phyloP scores from a whole-genome alignment of 2,329 filamentous ascomycete genomes.

The Ascochyta fabae region DNA sequence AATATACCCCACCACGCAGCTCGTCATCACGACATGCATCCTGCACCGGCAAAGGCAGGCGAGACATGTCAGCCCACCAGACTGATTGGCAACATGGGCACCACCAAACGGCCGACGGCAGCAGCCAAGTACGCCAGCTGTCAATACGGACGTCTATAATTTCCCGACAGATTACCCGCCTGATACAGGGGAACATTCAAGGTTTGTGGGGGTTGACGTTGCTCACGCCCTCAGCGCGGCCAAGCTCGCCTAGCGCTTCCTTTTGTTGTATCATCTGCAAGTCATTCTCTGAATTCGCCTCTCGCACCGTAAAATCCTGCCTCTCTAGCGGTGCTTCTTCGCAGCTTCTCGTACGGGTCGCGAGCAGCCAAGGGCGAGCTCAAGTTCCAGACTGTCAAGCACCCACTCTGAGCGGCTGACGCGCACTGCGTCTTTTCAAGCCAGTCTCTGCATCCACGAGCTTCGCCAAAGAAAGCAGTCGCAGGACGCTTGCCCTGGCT shows the following conservation, averaged over 20 bases:
- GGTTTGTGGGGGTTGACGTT: constrained; percentile 29
- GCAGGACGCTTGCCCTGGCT: not conserved
- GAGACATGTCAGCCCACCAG: constrained; percentile 9
- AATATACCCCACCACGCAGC: constrained; percentile 6
- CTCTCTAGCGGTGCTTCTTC: constrained; percentile 6
- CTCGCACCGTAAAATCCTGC: constrained; percentile 8
- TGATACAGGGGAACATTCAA: constrained; percentile 18
- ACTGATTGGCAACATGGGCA: constrained; percentile 16
- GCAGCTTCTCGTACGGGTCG: constrained; percentile 1
- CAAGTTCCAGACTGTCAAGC: not conserved
- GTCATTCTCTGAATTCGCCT: constrained; percentile 19
- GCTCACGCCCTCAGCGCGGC: constrained; percentile 11
- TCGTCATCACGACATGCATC: not conserved
- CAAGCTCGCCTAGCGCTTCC: constrained; percentile 19
- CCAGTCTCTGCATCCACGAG: not conserved
- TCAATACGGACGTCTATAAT: constrained; percentile 27
- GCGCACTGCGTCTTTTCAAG: not conserved
- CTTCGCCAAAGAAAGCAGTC: not conserved
- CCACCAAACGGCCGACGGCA: constrained; percentile 16
- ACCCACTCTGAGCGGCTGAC: not conserved
- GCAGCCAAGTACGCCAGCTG: constrained; percentile 15
- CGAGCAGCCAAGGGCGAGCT: not conserved
- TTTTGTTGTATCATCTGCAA: constrained; percentile 19
- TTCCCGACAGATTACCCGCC: constrained; percentile 32
- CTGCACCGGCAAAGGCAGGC: constrained; percentile 10